Evolutionary conservation across 2,329 filamentous ascomycete species (phyloP).

Genomic region (Colletotrichum cuscutae): DNA sequence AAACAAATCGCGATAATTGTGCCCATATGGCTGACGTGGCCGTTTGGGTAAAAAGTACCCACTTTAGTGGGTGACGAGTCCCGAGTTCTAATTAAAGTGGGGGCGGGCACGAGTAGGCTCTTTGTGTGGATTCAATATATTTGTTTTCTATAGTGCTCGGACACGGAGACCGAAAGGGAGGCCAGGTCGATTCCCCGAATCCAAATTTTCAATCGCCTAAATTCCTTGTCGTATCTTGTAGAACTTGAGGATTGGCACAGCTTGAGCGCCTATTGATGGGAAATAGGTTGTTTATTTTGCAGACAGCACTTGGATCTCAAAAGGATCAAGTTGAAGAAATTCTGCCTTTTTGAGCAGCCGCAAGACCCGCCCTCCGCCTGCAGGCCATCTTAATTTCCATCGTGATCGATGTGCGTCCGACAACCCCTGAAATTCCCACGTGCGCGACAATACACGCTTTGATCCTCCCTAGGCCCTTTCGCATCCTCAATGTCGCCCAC

Average conservation of each 20-base stretch:
- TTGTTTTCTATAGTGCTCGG: background rate
- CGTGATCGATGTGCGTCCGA: background rate
- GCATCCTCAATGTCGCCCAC: background rate
- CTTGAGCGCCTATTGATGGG: background rate
- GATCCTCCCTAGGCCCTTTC: background rate
- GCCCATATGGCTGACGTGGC: too few relatives aligned
- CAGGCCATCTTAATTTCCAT: background rate
- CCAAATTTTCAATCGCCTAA: background rate
- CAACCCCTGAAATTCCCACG: background rate
- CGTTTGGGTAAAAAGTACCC: too few relatives aligned
- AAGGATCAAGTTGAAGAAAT: background rate
- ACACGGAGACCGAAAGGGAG: background rate
- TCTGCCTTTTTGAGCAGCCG: background rate
- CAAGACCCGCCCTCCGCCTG: background rate
- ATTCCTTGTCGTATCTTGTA: background rate
- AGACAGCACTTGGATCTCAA: background rate
- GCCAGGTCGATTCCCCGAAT: background rate
- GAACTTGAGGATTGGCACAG: background rate
- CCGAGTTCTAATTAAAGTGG: too few relatives aligned
- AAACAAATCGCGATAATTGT: too few relatives aligned
- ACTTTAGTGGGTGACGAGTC: too few relatives aligned
- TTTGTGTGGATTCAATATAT: background rate
- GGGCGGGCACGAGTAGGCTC: too few relatives aligned
- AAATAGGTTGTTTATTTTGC: background rate
- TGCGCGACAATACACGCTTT: background rate